Base-by-base conservation (phyloP, 108 stramenopile species). In the Pseudonitzschia multistriata region DNA sequence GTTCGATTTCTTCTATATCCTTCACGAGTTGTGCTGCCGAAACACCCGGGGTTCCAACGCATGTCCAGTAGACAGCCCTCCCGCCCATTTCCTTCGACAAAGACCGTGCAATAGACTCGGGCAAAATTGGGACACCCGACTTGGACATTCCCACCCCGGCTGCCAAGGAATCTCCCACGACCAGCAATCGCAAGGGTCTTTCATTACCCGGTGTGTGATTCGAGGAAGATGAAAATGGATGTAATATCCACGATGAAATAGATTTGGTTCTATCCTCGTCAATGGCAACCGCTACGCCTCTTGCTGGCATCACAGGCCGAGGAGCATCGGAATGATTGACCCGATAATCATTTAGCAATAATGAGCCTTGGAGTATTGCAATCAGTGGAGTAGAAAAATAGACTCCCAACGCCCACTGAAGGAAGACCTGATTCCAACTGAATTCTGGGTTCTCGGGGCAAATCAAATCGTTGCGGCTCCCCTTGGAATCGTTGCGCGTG, bases 111-210 rank as follows among this genome's bases (percentile, higher is more conserved):
- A 89, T 89, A 8, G 76, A 66, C 62, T 86, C 85, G 13, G 88
- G 88, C 25, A 89, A 57, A 31, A 81, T 68, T 0, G 88, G 83
- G 5, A 80, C 77, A 39, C 74, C 70, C 27, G 81, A 80, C 63
- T 74, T 73, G 14, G 77, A 66, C 37, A 79, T 74, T 3, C 88
- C 88, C 13, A 85, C 83, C 35, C 88, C 88, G 21, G 78, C 81
- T 35, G 88, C 88, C 37, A 89, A 39, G 4, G 88, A 89, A 53
- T 89, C 88, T 56, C 88, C 88, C 24, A 89, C 76, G 3, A 85
- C 83, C 36, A 89, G 66, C 8, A 89, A 42, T 47, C 83, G 72
- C 5, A 89, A 70, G 7, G 87, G 84, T 53, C 54, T 36, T 48
- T 73, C 42, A 28, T 57, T 27, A 49, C 49, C 31, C 21, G 53